phyloP scores from a whole-genome alignment of 352 stramenopile species.

The Pilasporangium apinafurcum region DNA sequence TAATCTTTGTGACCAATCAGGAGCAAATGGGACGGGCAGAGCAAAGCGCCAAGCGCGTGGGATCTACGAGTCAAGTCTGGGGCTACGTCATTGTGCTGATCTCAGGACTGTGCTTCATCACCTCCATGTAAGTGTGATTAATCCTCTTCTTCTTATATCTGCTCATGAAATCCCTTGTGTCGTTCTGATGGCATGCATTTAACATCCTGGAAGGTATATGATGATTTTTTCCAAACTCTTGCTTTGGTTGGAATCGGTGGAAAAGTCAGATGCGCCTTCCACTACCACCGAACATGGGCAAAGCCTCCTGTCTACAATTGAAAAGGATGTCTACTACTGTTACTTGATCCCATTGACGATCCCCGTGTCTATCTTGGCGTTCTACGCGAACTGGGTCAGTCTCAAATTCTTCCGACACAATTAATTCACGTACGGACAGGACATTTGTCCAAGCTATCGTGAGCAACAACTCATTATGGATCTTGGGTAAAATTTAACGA shows the following conservation, averaged over 20 bases:
- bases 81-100: slow-evolving; percentile 67
- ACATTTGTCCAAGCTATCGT: too few species aligned
- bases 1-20: too few species aligned
- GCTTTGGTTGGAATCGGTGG: slow-evolving; percentile 15
- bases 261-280: too few species aligned
- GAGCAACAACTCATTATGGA: too few species aligned
- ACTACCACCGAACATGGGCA: neutral
- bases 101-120: slow-evolving; percentile 42
- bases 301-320: slow-evolving; percentile 31
- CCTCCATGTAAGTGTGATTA: slow-evolving; percentile 36
- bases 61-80: slow-evolving; percentile 73
- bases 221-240: slow-evolving; percentile 72
- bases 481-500: too few species aligned
- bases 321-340: slow-evolving; percentile 74
- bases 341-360: slow-evolving; percentile 75
- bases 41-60: slow-evolving; percentile 26
- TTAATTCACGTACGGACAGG: slow-evolving; percentile 9
- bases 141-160: neutral
- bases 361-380: slow-evolving; percentile 66
- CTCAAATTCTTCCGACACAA: slow-evolving; percentile 87
- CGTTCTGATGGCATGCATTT: neutral
- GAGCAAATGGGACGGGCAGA: too few species aligned
- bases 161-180: neutral
- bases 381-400: slow-evolving; percentile 80
- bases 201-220: slow-evolving; percentile 42